Base-by-base conservation (phyloP, 1,139 yeast species). In the Saccharomyces hybrid region DNA sequence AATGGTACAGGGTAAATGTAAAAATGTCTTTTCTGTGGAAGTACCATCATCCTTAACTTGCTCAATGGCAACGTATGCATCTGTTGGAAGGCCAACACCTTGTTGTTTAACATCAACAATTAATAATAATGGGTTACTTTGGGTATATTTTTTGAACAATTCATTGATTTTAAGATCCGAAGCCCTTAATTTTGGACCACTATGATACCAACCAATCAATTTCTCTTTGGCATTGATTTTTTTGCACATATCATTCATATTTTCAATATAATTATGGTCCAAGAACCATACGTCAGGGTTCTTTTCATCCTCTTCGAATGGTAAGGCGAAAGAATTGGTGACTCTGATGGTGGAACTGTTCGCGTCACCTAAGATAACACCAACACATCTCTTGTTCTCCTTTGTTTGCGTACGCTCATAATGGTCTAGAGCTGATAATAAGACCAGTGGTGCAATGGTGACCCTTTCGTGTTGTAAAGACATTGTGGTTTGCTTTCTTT, bases 41-140 rank as follows among this genome's bases (percentile, higher is more conserved):
- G 96, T 82, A n/a, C 99, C 99, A 71, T 91, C 98, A 65, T 90
- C 95, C 68, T 90, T 91, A 59, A 93, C 88, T 73, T 93, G 99
- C 66, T 95, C 98, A 46, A 93, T 84, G 4, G 98, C 95, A 63
- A 84, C 78, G 69, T 95, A 95, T 14, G 98, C 97, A 69, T 91
- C 96, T 0, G 98, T 93, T 47, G 99, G 99, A 52, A 93, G 84
- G 16, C 96, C 97, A 29, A 82, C 83, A 53, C 79, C 80, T 60
- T 84, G 77, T 50, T 96, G 95, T 62, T 87, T 85, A 32, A 93
- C 96, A 68, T 95, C 97, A 46, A 95, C 96, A 68, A 95, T 87
- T 64, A 95, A 79, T 60, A 95, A 76, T 53, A 95, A 76, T 3
- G 99, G 99, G 31, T 60, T 63, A 14, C 59, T 58, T 11, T 84